phyloP scores from a whole-genome alignment of 352 stramenopile genomes.

The Phytopythium delawarense region DNA sequence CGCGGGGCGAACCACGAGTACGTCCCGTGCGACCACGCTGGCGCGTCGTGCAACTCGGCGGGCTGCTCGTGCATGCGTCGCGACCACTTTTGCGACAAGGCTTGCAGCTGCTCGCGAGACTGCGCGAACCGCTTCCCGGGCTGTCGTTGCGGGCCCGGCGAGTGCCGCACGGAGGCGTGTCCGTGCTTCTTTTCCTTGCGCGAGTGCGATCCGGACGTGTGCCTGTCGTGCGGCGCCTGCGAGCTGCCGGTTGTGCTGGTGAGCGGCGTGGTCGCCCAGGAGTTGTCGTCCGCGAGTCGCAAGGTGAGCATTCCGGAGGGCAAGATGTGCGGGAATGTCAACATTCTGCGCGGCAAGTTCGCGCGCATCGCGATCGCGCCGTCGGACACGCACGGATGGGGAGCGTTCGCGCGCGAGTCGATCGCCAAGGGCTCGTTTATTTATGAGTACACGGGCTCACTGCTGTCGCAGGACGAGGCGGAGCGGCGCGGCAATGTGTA shows the following conservation, averaged over 20 bases:
- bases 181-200: slow-evolving; percentile 66
- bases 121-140: slow-evolving; percentile 76
- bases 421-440: slow-evolving; percentile 65
- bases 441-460: slow-evolving; percentile 89
- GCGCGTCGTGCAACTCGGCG: slow-evolving; percentile 48
- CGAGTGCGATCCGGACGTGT: slow-evolving; percentile 74
- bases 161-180: slow-evolving; percentile 56
- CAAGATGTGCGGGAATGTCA: slow-evolving; percentile 67
- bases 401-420: slow-evolving; percentile 54
- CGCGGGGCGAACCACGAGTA: slow-evolving; percentile 72
- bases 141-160: slow-evolving; percentile 50
- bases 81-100: slow-evolving; percentile 76
- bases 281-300: slow-evolving; percentile 10
- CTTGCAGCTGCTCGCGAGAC: slow-evolving; percentile 56
- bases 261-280: slow-evolving; percentile 23
- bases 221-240: slow-evolving; percentile 54
- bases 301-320: slow-evolving; percentile 8
- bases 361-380: slow-evolving; percentile 44
- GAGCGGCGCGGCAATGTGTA: slow-evolving; percentile 87
- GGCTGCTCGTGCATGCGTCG: slow-evolving; percentile 77
- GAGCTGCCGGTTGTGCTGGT: slow-evolving; percentile 52
- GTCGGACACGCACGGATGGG: slow-evolving; percentile 74
- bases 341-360: slow-evolving; percentile 56
- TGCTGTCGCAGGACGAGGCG: slow-evolving; percentile 87
- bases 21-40: slow-evolving; percentile 57